Evolutionary conservation across 1,284 basidiomycete genomes (phyloP).

Genomic region (Trametes pubescens): DNA sequence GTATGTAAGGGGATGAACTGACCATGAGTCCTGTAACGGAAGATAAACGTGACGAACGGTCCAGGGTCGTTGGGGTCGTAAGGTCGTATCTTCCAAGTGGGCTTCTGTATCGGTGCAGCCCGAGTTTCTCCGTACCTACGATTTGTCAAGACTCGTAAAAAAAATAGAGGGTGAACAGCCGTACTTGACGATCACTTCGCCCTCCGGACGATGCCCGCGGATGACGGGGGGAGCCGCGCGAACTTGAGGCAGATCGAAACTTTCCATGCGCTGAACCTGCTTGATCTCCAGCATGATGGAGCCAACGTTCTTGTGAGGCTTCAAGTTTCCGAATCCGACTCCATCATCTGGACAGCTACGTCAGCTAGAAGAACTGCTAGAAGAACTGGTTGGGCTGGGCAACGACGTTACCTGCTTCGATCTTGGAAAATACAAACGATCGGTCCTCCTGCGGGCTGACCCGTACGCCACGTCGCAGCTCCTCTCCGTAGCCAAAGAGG

Average conservation of each 20-base stretch:
- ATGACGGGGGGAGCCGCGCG: conserved; percentile 29
- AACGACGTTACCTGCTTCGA: conserved; percentile 41
- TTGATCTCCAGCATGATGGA: conserved; percentile 65
- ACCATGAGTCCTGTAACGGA: conserved; percentile 63
- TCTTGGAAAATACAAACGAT: conserved; percentile 63
- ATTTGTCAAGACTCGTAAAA: conserved; percentile 5
- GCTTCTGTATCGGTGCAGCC: conserved; percentile 18
- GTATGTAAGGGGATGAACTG: neutral
- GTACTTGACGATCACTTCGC: conserved; percentile 32
- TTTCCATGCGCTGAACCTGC: conserved; percentile 49
- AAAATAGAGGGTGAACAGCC: neutral
- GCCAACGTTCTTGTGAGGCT: conserved; percentile 51
- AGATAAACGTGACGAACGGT: conserved; percentile 67
- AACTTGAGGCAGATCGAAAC: conserved; percentile 31
- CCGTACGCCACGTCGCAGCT: conserved; percentile 49
- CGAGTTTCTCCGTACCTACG: conserved; percentile 25
- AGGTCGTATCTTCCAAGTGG: conserved; percentile 60
- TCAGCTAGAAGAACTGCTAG: neutral
- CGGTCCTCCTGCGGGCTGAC: conserved; percentile 46
- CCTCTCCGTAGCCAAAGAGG: conserved; percentile 58
- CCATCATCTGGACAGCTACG: conserved; percentile 8
- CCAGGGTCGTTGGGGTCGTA: conserved; percentile 48
- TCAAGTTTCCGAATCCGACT: conserved; percentile 7
- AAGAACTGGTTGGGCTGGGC: neutral
- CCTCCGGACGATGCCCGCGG: conserved; percentile 31